Percentiles rank a stretch among this genome's conserved stretches.
phyloP scores from a whole-genome alignment of 495 filamentous ascomycete genomes.

The Trichoderma asperelloides region DNA sequence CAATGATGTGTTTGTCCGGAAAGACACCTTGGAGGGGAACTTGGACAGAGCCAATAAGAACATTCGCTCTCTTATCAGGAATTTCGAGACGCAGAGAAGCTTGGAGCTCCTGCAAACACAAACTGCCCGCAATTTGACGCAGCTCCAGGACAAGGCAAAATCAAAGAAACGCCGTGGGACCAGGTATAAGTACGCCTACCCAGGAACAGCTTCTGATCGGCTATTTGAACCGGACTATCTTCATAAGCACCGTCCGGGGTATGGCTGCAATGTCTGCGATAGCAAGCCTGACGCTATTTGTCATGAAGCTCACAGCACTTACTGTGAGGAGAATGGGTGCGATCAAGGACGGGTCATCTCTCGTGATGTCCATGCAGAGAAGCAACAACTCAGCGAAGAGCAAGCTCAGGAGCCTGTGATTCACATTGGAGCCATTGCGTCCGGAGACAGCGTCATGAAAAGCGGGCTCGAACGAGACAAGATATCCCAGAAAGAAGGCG shows the following conservation, averaged over 20 bases:
- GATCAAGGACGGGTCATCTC: neutral
- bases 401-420: neutral
- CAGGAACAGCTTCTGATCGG: neutral
- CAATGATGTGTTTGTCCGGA: neutral
- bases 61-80: neutral
- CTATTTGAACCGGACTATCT: neutral
- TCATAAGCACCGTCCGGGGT: neutral
- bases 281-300: neutral
- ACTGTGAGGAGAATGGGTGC: neutral
- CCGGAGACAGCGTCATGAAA: neutral
- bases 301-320: neutral
- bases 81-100: neutral
- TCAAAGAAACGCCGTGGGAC: neutral
- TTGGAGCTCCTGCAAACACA: neutral
- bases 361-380: neutral
- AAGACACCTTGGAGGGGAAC: neutral
- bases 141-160: neutral
- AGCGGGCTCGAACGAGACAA: neutral
- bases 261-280: neutral
- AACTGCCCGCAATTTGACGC: neutral
- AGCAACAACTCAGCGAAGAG: neutral
- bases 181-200: neutral
- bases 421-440: neutral
- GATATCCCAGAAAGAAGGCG: neutral
- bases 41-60: neutral